Conservation (phyloP, 2,329 filamentous ascomycete genomes). For the Pseudogymnoascus destructans region DNA sequence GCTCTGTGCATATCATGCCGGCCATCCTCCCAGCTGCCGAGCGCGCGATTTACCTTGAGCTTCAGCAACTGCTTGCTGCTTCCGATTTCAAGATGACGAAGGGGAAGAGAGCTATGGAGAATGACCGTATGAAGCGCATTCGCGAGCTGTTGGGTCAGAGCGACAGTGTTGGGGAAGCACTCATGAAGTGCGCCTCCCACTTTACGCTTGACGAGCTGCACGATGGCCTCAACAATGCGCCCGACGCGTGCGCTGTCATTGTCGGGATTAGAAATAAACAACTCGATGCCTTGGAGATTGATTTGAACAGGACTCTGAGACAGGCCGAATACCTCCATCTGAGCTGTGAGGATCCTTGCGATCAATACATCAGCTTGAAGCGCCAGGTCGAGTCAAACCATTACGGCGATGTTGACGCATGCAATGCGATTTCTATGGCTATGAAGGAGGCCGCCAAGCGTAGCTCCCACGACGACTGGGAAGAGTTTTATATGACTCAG, state of each 20-base stretch:
- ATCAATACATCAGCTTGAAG: constrained; percentile 23
- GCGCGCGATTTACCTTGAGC: constrained; percentile 39
- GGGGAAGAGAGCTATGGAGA: constrained; percentile 25
- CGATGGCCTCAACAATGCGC: constrained; percentile 21
- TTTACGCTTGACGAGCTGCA: constrained; percentile 25
- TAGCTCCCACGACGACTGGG: constrained; percentile 23
- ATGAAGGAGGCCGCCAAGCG: constrained; percentile 14
- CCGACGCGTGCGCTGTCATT: constrained; percentile 26
- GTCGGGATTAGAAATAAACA: constrained; percentile 22
- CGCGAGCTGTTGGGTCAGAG: constrained; percentile 34
- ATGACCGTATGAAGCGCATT: constrained; percentile 30
- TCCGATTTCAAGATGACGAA: constrained; percentile 32
- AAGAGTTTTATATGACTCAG: constrained; percentile 19
- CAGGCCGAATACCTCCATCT: constrained; percentile 25
- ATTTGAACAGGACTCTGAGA: constrained; percentile 19
- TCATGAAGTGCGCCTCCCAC: constrained; percentile 35
- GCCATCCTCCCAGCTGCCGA: constrained; percentile 35
- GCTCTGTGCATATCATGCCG: constrained; percentile 31
- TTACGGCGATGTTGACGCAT: constrained; percentile 8
- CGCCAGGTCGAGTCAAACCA: neutral
- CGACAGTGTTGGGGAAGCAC: constrained; percentile 36
- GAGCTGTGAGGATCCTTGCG: constrained; percentile 17
- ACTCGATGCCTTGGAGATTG: constrained; percentile 17
- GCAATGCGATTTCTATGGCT: neutral
- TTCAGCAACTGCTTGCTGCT: constrained; percentile 39